These are phyloP conservation scores for Paramecium sonneborni DNA, from an alignment of 73 alveolate genomes.

Conservation along the genomic window DNA sequence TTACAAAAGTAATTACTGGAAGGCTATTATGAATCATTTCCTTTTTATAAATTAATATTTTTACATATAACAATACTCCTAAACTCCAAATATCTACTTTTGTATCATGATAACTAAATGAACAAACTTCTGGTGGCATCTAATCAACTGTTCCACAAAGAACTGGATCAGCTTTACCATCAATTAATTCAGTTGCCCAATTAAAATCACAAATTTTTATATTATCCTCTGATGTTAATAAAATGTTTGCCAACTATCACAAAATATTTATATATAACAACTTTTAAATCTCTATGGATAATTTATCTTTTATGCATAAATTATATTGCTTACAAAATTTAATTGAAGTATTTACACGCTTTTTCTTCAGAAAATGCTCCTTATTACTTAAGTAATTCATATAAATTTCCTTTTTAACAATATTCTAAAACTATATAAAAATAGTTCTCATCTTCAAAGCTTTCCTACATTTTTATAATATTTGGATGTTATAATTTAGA, in stretches of 20 bases:
- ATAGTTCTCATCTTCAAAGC: slow-evolving; percentile 41
- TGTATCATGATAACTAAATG: not conserved
- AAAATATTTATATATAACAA: not conserved
- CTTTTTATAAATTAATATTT: not conserved
- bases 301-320: slow-evolving; percentile 32
- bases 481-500: slow-evolving; percentile 2
- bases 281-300: slow-evolving; percentile 51
- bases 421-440: slow-evolving; percentile 14
- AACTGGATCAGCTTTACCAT: slow-evolving; percentile 11
- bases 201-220: slow-evolving; percentile 45
- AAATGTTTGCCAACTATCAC: slow-evolving; percentile 6
- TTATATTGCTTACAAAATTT: slow-evolving; percentile 13
- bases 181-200: slow-evolving; percentile 3
- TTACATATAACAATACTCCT: slow-evolving; percentile 45
- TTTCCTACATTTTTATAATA: not conserved
- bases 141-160: slow-evolving; percentile 50
- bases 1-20: not conserved
- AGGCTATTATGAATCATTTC: slow-evolving; percentile 31
- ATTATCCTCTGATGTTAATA: not conserved
- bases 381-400: not conserved
- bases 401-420: not conserved
- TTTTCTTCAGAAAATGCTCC: slow-evolving; percentile 7
- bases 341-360: slow-evolving; percentile 14
- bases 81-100: slow-evolving; percentile 43
- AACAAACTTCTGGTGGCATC: slow-evolving; percentile 57